A percentile compares a stretch with the other conserved stretches of the same genome.
These are phyloP conservation scores for Stemphylium lycopersici DNA, from an alignment of 2,329 filamentous ascomycete genomes.

Conservation along the genomic window DNA sequence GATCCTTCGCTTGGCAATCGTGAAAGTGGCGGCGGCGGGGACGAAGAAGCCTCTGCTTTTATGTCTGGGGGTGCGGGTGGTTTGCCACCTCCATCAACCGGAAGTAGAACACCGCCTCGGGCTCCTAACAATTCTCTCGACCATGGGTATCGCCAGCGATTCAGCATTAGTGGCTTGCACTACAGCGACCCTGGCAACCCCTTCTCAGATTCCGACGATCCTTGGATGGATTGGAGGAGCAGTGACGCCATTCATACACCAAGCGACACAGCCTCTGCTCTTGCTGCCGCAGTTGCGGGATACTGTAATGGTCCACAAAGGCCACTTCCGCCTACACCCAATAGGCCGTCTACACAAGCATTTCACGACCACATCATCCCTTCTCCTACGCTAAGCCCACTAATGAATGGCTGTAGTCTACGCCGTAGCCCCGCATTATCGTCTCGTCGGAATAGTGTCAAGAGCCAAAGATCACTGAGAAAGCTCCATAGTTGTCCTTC, in stretches of 20 bases:
- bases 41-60: constrained; percentile 27
- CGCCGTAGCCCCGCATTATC: constrained; percentile 12
- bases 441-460: constrained; percentile 11
- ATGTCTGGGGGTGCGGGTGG: constrained; percentile 33
- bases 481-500: constrained; percentile 22
- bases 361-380: constrained; percentile 25
- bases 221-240: constrained; percentile 2
- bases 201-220: constrained; percentile 15
- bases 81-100: not conserved
- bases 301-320: constrained; percentile 16
- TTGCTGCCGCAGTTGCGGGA: constrained; percentile 21
- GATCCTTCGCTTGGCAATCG: constrained; percentile 31
- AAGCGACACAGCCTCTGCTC: constrained; percentile 15
- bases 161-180: constrained; percentile 7
- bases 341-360: not conserved
- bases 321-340: constrained; percentile 3
- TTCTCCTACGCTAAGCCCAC: constrained; percentile 28
- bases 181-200: constrained; percentile 21
- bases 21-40: not conserved
- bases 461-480: constrained; percentile 26
- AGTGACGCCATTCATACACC: constrained; percentile 13
- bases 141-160: constrained; percentile 7
- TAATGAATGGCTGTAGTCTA: constrained; percentile 14
- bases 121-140: constrained; percentile 5
- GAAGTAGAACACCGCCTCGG: constrained; percentile 1